A percentile compares a stretch with the other conserved stretches of the same genome.
Conservation (phyloP, 2,329 filamentous ascomycete species). For the Akanthomyces dipterigenus region DNA sequence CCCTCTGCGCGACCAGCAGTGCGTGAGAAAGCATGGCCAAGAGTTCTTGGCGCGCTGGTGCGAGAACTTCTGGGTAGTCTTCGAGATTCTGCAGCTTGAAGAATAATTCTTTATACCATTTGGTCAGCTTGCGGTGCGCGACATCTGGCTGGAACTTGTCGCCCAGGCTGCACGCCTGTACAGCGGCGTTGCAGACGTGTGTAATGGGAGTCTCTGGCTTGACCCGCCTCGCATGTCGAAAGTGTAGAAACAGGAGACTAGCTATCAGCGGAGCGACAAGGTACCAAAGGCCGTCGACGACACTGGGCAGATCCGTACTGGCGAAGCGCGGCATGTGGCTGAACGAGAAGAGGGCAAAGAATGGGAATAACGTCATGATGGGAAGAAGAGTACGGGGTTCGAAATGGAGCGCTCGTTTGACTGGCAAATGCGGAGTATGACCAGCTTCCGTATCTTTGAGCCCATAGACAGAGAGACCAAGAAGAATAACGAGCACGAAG, state of each 20-base stretch:
- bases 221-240: not conserved
- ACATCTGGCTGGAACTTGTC: not conserved
- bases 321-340: not conserved
- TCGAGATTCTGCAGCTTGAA: slow-evolving; percentile 17
- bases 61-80: slow-evolving; percentile 11
- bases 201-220: not conserved
- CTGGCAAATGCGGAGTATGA: not conserved
- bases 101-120: slow-evolving; percentile 7
- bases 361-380: not conserved
- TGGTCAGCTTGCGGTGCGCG: not conserved
- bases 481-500: not conserved
- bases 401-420: not conserved
- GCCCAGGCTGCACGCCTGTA: not conserved
- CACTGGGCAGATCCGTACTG: not conserved
- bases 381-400: not conserved
- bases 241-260: not conserved
- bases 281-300: not conserved
- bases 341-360: not conserved
- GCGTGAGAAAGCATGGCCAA: slow-evolving; percentile 13
- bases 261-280: not conserved
- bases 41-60: slow-evolving; percentile 11
- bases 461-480: not conserved
- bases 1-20: not conserved
- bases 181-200: not conserved
- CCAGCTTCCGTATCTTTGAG: not conserved